phyloP scores from a whole-genome alignment of 805 yeast genomes.

The Yamadazyma scolyti region DNA sequence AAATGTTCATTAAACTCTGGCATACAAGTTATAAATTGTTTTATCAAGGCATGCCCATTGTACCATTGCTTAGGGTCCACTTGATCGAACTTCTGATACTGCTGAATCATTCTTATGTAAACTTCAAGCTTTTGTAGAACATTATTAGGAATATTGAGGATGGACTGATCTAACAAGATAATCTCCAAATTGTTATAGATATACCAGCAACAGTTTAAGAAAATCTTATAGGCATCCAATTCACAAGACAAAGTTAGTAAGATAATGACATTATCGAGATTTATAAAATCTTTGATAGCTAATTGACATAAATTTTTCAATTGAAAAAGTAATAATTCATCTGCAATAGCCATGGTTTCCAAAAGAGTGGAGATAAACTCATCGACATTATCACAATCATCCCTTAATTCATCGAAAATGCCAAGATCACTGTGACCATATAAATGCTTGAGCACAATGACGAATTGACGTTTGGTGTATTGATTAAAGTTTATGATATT shows the following conservation, averaged over 20 bases:
- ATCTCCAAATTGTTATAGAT: conserved; percentile 62
- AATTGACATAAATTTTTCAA: conserved; percentile 61
- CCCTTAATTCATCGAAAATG: conserved; percentile 32
- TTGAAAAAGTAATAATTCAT: conserved; percentile 57
- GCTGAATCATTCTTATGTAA: conserved; percentile 22
- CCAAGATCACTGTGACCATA: conserved; percentile 49
- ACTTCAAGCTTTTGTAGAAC: conserved; percentile 23
- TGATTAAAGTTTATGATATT: conserved; percentile 41
- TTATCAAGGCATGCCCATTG: conserved; percentile 14
- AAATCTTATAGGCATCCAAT: conserved; percentile 50
- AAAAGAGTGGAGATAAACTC: conserved; percentile 53
- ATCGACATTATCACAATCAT: conserved; percentile 17
- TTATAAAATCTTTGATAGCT: conserved; percentile 52
- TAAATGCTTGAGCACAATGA: conserved; percentile 48
- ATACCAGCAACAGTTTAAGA: conserved; percentile 63
- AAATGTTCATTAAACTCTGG: conserved; percentile 24
- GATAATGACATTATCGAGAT: conserved; percentile 55
- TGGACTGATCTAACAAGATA: conserved; percentile 46
- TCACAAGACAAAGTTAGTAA: conserved; percentile 53
- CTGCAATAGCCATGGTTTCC: conserved; percentile 58
- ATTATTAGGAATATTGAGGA: conserved; percentile 25
- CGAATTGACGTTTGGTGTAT: conserved; percentile 41
- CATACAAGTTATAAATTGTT: conserved; percentile 18
- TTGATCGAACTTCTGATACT: conserved; percentile 23
- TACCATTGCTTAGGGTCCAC: no score